phyloP scores from a whole-genome alignment of 1,139 yeast genomes.

The Pichia sp. region DNA sequence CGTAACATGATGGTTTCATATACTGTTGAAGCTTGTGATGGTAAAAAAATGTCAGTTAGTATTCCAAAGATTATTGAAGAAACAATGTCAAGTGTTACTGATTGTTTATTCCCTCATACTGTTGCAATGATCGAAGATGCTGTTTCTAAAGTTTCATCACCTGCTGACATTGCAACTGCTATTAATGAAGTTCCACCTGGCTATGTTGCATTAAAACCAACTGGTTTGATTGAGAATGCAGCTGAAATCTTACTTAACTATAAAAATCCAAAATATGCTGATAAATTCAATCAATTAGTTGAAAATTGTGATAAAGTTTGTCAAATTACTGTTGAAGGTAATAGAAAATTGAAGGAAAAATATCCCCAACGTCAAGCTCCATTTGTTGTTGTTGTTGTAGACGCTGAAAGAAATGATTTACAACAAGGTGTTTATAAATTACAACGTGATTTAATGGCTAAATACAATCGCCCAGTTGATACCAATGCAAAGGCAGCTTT shows the following conservation, averaged over 20 bases:
- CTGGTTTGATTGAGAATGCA: slow-evolving; percentile 78
- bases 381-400: slow-evolving; percentile 79
- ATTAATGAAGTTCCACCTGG: slow-evolving; percentile 70
- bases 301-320: slow-evolving; percentile 56
- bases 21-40: slow-evolving; percentile 91
- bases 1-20: slow-evolving; percentile 91
- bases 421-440: slow-evolving; percentile 90
- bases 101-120: slow-evolving; percentile 70
- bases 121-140: slow-evolving; percentile 38
- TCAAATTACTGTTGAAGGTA: slow-evolving; percentile 50
- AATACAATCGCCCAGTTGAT: slow-evolving; percentile 51
- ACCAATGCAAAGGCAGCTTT: slow-evolving; percentile 7
- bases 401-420: slow-evolving; percentile 84
- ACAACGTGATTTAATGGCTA: slow-evolving; percentile 74
- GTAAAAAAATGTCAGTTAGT: slow-evolving; percentile 51
- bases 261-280: slow-evolving; percentile 42
- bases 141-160: slow-evolving; percentile 50
- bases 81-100: slow-evolving; percentile 60
- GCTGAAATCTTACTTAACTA: slow-evolving; percentile 65
- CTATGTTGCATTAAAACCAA: slow-evolving; percentile 87
- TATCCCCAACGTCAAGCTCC: slow-evolving; percentile 73
- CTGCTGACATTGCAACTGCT: slow-evolving; percentile 34
- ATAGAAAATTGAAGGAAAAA: slow-evolving; percentile 38
- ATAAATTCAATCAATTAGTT: slow-evolving; percentile 55
- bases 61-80: slow-evolving; percentile 59